Base-by-base conservation (phyloP, 371 early-diverging fungal genomes). In the Mortierella sp. region DNA sequence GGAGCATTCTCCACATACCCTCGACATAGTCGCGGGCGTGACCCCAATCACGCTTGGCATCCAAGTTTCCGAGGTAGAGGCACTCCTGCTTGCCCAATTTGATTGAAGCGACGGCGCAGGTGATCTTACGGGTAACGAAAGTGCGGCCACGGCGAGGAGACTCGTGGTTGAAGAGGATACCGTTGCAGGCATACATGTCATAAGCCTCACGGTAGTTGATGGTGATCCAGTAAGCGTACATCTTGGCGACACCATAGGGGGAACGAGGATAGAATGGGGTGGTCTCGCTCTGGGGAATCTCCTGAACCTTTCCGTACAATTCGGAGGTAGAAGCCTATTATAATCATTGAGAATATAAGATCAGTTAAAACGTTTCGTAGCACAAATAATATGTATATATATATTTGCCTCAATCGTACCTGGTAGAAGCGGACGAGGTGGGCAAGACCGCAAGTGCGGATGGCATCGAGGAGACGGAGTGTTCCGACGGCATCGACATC, bases 1-100 rank as follows among this genome's bases (percentile, higher is more conserved):
- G 96, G n/a, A 95, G 85, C 94, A 95, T 95, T 66, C 91, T 84
- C 94, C 94, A 94, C 96, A 95, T 95, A 68, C 95, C 96, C 86
- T 93, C 93, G 66, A 94, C 86, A 70, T 95, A 95, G 82, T 95
- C 96, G 49, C 90, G 87, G 28, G 96, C 96, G 73, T 95, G 95
- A 59, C 96, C 96, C 96, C 96, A 95, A 86, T 95, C 96, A 84
- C 96, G 90, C 86, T 92, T 91, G 60, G 96, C 90, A 75, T 95
- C 94, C 53, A 95, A 85, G 83, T 95, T 95, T 74, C 96, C 96
- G 26, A 95, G 84, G 80, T 91, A 91, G 37, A 95, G 72, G 84
- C 93, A 92, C 23, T 91, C 89, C 72, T 93, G 89, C 75, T 88
- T 87, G 54, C 90, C 91, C 56, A 92, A 82, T 70, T 89, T 87